Base-by-base conservation (phyloP, 163 green algal genomes). In the Scenedesmus sp. region DNA sequence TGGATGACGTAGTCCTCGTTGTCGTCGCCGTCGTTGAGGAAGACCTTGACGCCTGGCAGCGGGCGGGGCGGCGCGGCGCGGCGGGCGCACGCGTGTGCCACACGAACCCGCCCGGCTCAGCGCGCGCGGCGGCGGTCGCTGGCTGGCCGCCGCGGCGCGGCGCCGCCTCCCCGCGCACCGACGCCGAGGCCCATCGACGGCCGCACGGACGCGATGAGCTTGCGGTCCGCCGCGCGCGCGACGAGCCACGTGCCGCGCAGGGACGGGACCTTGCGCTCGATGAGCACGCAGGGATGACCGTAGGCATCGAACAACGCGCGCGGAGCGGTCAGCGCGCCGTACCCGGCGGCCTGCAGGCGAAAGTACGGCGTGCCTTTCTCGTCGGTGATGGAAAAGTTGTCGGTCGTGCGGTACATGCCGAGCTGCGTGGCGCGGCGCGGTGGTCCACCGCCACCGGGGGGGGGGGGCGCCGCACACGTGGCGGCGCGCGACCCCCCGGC, bases 321-420 rank as follows among this genome's bases (percentile, higher is more conserved):
- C 34, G 7, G 50, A 24, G 24, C n/a, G 17, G 31, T n/a, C n/a
- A n/a, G 26, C 2, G 36, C 18, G 20, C 13, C 44, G 29, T 28
- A 56, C 7, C 20, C 11, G 2, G 51, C 36, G 18, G 67, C 51
- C 7, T 77, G 18, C 36, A 65, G 33, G 29, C 29, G 36, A 31
- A 77, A 77, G 47, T 33, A 77, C 28, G 67, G 17, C 5, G 29
- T 15, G n/a, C 67, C 67, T 36, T 24, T 34, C 17, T 24, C 65
- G 44, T 74, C 60, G 11, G 63, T 56, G 28, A 76, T 50, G 34
- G 18, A 18, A 47, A 76, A 76, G 50, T 50, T 33, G 48, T 76
- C 66, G 11, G 36, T 63, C 29, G 17, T 64, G 22, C 24, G 63
- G 6, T 18, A 26, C 3, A n/a, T n/a, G n/a, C n/a, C n/a, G n/a